These are phyloP conservation scores for Artemisia tridentata DNA, from an alignment of 129 eudicot species.

Conservation along the genomic window DNA sequence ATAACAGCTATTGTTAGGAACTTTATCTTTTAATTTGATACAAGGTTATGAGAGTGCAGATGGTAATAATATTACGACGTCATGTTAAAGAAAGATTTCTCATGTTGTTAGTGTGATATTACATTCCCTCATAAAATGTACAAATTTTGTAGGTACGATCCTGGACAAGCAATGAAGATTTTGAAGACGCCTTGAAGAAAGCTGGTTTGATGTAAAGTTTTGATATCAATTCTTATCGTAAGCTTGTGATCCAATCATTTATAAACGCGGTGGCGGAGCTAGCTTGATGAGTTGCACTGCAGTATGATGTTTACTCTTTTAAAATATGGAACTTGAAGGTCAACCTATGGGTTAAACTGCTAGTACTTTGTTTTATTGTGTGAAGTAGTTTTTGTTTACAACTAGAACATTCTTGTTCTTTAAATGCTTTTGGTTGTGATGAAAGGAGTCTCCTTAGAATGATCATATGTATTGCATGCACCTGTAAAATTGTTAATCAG, in stretches of 20 bases:
- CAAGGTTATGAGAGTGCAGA: background rate
- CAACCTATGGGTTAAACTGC: too few relatives aligned
- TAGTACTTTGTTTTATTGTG: too few relatives aligned
- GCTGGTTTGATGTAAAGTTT: constrained; percentile 59
- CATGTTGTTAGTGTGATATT: background rate
- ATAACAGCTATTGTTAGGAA: background rate
- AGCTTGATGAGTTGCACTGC: too few relatives aligned
- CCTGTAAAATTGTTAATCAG: too few relatives aligned
- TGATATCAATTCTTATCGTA: background rate
- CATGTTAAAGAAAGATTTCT: background rate
- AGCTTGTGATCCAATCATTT: background rate
- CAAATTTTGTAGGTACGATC: constrained; percentile 56
- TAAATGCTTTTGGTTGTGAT: too few relatives aligned
- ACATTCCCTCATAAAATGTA: background rate
- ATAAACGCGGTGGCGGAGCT: too few relatives aligned
- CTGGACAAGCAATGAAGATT: constrained; percentile 53
- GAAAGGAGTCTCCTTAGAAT: too few relatives aligned
- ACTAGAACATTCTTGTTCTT: too few relatives aligned
- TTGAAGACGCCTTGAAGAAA: constrained; percentile 57
- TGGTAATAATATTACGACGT: background rate
- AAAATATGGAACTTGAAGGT: background rate
- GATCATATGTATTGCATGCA: too few relatives aligned
- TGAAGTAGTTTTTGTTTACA: too few relatives aligned
- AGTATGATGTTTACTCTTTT: too few relatives aligned
- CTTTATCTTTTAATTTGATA: background rate